phyloP scores from a whole-genome alignment of 2,329 filamentous ascomycete species.

The Parascedosporium putredinis region DNA sequence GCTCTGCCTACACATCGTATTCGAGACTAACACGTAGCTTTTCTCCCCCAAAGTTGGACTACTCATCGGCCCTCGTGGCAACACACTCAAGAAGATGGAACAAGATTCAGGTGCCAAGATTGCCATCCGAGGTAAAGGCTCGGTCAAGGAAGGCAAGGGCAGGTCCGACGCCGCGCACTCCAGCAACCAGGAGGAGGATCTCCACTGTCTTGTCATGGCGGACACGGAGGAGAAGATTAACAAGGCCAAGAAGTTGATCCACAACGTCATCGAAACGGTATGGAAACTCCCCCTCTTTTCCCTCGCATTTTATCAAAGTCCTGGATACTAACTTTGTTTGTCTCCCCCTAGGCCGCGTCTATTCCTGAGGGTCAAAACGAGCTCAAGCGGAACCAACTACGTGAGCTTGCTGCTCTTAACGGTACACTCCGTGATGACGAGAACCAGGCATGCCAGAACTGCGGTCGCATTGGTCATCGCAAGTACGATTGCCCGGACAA shows the following conservation, averaged over 20 bases:
- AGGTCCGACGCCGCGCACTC: conserved; percentile 97
- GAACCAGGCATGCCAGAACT: conserved; percentile 99
- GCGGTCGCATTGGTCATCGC: conserved; percentile 94
- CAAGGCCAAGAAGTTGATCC: conserved; percentile 96
- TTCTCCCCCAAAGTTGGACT: conserved; percentile 90
- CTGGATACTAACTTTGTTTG: conserved; percentile 1
- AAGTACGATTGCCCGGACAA: conserved; percentile 98
- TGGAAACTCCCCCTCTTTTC: conserved; percentile 27
- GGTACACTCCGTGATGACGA: conserved; percentile 98
- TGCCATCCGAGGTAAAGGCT: conserved; percentile 98
- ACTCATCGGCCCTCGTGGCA: conserved; percentile 99
- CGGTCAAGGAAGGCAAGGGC: conserved; percentile 98
- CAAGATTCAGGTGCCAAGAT: conserved; percentile 95
- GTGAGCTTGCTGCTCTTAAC: conserved; percentile 95
- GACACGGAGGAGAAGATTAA: conserved; percentile 99
- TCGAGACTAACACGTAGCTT: conserved; percentile 85
- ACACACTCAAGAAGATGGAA: conserved; percentile 99
- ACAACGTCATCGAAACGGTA: conserved; percentile 98
- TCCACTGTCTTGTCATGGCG: conserved; percentile 99
- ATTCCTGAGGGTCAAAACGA: conserved; percentile 99
- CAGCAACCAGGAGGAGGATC: conserved; percentile 99
- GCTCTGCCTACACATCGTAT: conserved; percentile 23
- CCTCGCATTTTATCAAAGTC: background rate
- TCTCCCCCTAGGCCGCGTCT: conserved; percentile 65
- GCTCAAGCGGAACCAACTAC: conserved; percentile 95